Evolutionary conservation across 768 basidiomycete species (phyloP).

Genomic region (Austroboletus eburneus): DNA sequence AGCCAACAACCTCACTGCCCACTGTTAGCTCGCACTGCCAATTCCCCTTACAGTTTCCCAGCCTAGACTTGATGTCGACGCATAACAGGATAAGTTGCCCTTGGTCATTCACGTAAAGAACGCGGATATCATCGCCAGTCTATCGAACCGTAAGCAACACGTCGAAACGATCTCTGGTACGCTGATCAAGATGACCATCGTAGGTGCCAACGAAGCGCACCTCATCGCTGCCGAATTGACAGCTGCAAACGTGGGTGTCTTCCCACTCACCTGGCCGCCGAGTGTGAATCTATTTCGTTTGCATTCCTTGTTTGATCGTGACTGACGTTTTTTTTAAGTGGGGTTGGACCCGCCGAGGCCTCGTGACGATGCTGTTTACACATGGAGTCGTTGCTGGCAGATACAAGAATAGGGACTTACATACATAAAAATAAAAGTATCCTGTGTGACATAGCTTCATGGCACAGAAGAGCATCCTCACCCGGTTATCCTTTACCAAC

Average conservation of each 20-base stretch:
- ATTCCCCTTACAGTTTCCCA: too few species aligned
- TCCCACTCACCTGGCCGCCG: constrained; percentile 61
- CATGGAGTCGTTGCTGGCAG: constrained; percentile 62
- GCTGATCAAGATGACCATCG: constrained; percentile 44
- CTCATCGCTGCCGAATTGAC: constrained; percentile 43
- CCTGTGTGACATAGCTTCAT: too few species aligned
- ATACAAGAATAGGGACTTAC: too few species aligned
- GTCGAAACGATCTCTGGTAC: constrained; percentile 37
- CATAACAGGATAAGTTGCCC: constrained; percentile 49
- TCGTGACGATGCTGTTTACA: constrained; percentile 57
- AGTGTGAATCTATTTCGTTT: constrained; percentile 35
- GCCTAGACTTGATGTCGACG: constrained; percentile 7
- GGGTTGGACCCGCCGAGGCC: constrained; percentile 68
- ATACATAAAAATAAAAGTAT: too few species aligned
- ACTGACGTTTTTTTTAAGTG: constrained; percentile 30
- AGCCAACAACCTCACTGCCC: too few species aligned
- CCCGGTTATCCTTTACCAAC: too few species aligned
- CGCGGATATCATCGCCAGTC: constrained; percentile 71
- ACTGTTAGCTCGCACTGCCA: too few species aligned
- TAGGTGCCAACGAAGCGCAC: constrained; percentile 55
- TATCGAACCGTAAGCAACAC: constrained; percentile 57
- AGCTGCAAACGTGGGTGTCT: constrained; percentile 64
- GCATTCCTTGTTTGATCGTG: background rate
- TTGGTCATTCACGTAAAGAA: constrained; percentile 67
- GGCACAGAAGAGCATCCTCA: too few species aligned